These are phyloP conservation scores for Noccaea caerulescens DNA, from an alignment of 345 rosid species.

Conservation along the genomic window DNA sequence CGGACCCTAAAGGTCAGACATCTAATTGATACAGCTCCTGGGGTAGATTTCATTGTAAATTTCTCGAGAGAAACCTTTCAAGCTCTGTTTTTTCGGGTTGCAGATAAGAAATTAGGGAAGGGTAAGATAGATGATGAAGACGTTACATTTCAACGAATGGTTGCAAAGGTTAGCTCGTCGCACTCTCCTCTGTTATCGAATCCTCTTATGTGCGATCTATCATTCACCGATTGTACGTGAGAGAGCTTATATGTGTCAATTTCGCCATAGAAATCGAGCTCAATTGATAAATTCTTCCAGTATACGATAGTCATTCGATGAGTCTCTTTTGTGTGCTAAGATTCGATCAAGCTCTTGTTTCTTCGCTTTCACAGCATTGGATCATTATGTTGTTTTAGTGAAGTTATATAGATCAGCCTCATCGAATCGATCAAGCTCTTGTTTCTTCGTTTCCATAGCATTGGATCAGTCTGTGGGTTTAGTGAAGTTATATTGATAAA, in stretches of 20 bases:
- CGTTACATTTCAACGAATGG: conserved; percentile 96
- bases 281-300: not conserved
- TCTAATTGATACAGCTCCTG: not conserved
- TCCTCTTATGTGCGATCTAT: not conserved
- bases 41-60: not conserved
- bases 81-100: conserved; percentile 24
- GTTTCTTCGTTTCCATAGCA: not conserved
- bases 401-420: not conserved
- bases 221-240: not conserved
- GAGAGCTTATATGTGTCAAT: not conserved
- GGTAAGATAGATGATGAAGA: conserved; percentile 96
- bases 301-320: not conserved
- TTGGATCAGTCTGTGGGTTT: not conserved
- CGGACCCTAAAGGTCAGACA: conserved; percentile 80
- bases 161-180: conserved; percentile 96
- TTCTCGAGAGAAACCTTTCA: conserved; percentile 3
- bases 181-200: conserved; percentile 49
- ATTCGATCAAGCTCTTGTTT: not conserved
- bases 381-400: not conserved
- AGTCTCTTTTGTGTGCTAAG: conserved; percentile 11
- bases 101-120: conserved; percentile 90
- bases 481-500: not conserved
- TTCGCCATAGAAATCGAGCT: conserved; percentile 8
- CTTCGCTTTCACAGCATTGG: not conserved
- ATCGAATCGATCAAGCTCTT: not conserved